Base-by-base conservation (phyloP, 768 basidiomycete species). In the Gloeopeniophorella convolvens region DNA sequence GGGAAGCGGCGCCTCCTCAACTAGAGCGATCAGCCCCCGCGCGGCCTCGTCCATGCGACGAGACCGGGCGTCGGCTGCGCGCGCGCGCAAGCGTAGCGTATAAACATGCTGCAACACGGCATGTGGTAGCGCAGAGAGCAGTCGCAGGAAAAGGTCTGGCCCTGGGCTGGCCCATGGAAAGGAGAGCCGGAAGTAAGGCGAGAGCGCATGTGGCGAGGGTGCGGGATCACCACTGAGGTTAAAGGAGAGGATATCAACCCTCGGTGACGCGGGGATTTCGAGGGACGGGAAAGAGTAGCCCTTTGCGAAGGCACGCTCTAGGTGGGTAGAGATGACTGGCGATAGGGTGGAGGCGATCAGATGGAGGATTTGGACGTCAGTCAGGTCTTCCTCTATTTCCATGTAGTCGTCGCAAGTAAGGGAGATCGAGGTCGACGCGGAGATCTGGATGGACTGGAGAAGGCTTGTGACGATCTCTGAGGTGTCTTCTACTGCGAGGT, bases 1-100 rank as follows among this genome's bases (percentile, higher is more conserved):
- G 21, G 51, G 51, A 16, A 51, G 45, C 16, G 30, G 31, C 9
- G 15, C 39, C 10, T 41, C 24, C n/a, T n/a, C 44, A 20, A 42
- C 27, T n/a, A 52, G 16, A 5, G 45, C 45, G 20, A 47, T 44
- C 39, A 52, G 45, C 45, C 51, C 51, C 39, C 32, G 39, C 20
- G 36, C 51, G 27, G 40, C 51, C 51, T 52, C 51, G 45, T 47
- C 51, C n/a, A n/a, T n/a, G n/a, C n/a, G 45, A 46, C 51, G 39
- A 47, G 51, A 47, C 45, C 33, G 45, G 21, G 12, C 45, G 32
- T 47, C 45, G 51, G 51, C 51, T 1, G 39, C 15, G 32, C 45
- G 32, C 32, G 15, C 40, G 12, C 21, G 18, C 44, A 51, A 45
- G 31, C 37, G 24, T 2, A 45, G 26, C 7, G 24, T 51, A 44